Conservation (phyloP, 1,139 yeast genomes). For the Sugiyamaella sp. region DNA sequence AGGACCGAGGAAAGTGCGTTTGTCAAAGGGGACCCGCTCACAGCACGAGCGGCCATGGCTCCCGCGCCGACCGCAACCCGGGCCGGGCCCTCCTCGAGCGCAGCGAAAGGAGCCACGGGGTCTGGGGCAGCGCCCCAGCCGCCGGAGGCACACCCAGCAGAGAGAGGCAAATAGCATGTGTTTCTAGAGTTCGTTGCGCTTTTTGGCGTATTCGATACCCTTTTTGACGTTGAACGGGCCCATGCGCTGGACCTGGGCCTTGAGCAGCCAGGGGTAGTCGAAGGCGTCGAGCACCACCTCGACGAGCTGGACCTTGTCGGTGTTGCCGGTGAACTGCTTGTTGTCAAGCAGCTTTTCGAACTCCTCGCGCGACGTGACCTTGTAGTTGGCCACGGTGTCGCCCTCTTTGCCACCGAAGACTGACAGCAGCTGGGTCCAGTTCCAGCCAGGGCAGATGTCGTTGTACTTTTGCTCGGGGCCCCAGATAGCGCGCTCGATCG, state of each 20-base stretch:
- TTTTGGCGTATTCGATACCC: conserved; percentile 33
- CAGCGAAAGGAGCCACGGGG: too few relatives aligned
- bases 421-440: conserved; percentile 67
- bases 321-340: conserved; percentile 39
- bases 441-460: conserved; percentile 78
- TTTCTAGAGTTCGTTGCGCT: conserved; percentile 27
- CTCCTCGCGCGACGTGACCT: conserved; percentile 43
- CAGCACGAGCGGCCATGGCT: too few relatives aligned
- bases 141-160: too few relatives aligned
- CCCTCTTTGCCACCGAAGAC: conserved; percentile 66
- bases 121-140: too few relatives aligned
- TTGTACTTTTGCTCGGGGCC: conserved; percentile 79
- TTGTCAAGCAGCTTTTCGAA: conserved; percentile 45
- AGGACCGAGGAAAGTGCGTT: too few relatives aligned
- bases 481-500: conserved; percentile 80
- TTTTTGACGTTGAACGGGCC: conserved; percentile 32
- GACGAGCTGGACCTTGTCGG: conserved; percentile 52
- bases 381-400: conserved; percentile 44
- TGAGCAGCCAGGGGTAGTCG: conserved; percentile 65
- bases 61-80: too few relatives aligned
- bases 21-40: too few relatives aligned
- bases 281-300: conserved; percentile 60
- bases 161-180: too few relatives aligned
- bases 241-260: conserved; percentile 35
- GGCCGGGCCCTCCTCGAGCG: too few relatives aligned